Evolutionary conservation across 441 rosid genomes (phyloP), one percentile per base, ranked within the genome.

Genomic region (Pelargonium australe): DNA sequence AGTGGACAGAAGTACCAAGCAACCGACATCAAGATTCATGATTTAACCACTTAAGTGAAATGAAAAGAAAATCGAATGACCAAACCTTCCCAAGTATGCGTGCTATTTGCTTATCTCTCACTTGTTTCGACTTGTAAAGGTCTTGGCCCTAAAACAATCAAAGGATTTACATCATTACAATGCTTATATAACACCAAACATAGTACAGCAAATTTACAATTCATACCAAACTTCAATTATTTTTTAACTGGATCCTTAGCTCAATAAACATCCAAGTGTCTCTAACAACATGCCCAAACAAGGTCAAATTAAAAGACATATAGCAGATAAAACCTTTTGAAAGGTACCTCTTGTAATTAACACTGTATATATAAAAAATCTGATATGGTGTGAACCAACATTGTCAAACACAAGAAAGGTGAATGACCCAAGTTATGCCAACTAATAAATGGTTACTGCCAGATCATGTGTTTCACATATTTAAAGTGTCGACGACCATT

Each of bases 51-150:
- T 57, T 57, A 0, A 57, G 17, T 17, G 11, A 16, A 57, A 37
- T 40, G 25, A 53, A 67, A 66, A 61, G 17, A 64, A 67, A 55
- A 44, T 31, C 47, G 70, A 67, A 55, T n/a, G 73, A 77, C 57
- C 73, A 77, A 70, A 95, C 98, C 97, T 95, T 90, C 67, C 97
- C 98, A 79, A 95, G 84, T 71, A 92, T 80, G 68, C 95, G 92
- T 63, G 92, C 95, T 78, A 92, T 90, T 84, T 95, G 98, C 76
- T 95, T 92, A 81, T 95, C 99, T 78, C 97, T 86, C 70, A 90
- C 87, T 86, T 87, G 96, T 77, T 87, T 90, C 2, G 96, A 92
- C 58, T 82, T 83, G 85, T 95, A 95, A 68, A 95, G 72, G 79
- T 95, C 87, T 77, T 90, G 96, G 72, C 96, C 96, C 94, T 57